phyloP scores from a whole-genome alignment of 1,284 basidiomycete genomes.

The Irpex sp. region DNA sequence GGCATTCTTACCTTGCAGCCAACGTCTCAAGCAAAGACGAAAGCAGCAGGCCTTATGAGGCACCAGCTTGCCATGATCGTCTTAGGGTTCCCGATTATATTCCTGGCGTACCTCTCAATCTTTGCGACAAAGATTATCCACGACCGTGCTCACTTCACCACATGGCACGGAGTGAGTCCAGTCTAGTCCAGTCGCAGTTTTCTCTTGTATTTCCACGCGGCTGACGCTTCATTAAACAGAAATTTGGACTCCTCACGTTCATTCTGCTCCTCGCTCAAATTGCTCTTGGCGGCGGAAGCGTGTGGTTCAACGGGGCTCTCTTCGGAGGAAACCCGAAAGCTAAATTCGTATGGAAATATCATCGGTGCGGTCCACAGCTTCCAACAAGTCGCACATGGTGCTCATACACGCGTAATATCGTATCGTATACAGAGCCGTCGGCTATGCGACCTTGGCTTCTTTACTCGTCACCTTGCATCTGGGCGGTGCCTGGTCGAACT shows the following conservation, averaged over 20 bases:
- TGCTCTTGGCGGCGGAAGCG: slow-evolving; percentile 57
- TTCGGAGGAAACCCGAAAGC: slow-evolving; percentile 67
- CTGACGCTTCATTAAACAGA: slow-evolving; percentile 27
- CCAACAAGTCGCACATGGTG: neutral
- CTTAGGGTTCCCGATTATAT: slow-evolving; percentile 50
- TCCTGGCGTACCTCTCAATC: slow-evolving; percentile 52
- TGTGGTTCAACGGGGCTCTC: slow-evolving; percentile 60
- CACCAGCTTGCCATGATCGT: slow-evolving; percentile 59
- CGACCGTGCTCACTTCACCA: slow-evolving; percentile 49
- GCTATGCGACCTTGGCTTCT: slow-evolving; percentile 56
- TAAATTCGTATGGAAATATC: slow-evolving; percentile 74
- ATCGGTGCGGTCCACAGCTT: slow-evolving; percentile 41
- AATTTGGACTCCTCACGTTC: slow-evolving; percentile 52
- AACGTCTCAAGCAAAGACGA: slow-evolving; percentile 61
- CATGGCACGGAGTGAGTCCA: slow-evolving; percentile 64
- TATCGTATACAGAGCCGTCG: slow-evolving; percentile 46
- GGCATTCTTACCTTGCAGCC: slow-evolving; percentile 77
- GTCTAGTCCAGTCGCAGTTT: too few relatives aligned
- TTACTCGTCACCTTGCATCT: slow-evolving; percentile 56
- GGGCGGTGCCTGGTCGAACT: slow-evolving; percentile 63
- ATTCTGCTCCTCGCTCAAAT: slow-evolving; percentile 55
- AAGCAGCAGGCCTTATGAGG: slow-evolving; percentile 57
- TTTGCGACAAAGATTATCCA: slow-evolving; percentile 49
- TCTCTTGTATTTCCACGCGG: neutral
- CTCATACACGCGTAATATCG: neutral